Percentiles rank a stretch among this genome's conserved stretches.
Conservation (phyloP, 1,284 basidiomycete species). For the Marasmius fiardii region DNA sequence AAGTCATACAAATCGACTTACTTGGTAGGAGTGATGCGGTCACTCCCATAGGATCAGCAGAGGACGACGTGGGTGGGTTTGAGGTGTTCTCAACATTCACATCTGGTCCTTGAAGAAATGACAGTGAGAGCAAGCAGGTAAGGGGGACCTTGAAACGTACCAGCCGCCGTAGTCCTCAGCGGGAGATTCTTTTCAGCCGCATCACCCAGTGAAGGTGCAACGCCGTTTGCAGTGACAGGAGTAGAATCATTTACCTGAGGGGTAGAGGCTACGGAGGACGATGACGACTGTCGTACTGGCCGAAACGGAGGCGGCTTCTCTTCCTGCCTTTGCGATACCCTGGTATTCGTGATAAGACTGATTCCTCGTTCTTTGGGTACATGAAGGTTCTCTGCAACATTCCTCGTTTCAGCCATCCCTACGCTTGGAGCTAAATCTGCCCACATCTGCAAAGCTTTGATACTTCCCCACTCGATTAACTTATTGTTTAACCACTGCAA, state of each 20-base stretch:
- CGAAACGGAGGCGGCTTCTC: neutral
- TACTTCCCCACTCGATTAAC: slow-evolving; percentile 97
- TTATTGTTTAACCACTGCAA: slow-evolving; percentile 97
- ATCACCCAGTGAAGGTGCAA: neutral
- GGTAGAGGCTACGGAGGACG: neutral
- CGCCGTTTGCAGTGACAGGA: neutral
- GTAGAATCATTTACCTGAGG: neutral
- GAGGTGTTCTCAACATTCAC: too few species aligned
- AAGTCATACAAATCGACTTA: too few species aligned
- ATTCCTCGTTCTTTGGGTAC: slow-evolving; percentile 53
- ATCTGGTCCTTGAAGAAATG: too few species aligned
- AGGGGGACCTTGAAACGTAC: neutral
- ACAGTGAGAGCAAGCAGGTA: neutral
- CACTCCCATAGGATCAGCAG: too few species aligned
- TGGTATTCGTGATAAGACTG: slow-evolving; percentile 12
- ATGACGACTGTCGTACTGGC: neutral
- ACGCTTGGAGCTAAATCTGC: slow-evolving; percentile 70
- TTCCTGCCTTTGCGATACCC: too few species aligned
- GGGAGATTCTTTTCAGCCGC: neutral
- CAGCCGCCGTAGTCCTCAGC: neutral
- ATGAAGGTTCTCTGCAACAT: slow-evolving; percentile 64
- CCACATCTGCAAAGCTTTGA: slow-evolving; percentile 87
- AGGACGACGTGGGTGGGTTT: too few species aligned
- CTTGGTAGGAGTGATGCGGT: too few species aligned
- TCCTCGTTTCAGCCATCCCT: slow-evolving; percentile 62